Evolutionary conservation across 768 basidiomycete genomes (phyloP).

Genomic region (Hydnomerulius pinastri): DNA sequence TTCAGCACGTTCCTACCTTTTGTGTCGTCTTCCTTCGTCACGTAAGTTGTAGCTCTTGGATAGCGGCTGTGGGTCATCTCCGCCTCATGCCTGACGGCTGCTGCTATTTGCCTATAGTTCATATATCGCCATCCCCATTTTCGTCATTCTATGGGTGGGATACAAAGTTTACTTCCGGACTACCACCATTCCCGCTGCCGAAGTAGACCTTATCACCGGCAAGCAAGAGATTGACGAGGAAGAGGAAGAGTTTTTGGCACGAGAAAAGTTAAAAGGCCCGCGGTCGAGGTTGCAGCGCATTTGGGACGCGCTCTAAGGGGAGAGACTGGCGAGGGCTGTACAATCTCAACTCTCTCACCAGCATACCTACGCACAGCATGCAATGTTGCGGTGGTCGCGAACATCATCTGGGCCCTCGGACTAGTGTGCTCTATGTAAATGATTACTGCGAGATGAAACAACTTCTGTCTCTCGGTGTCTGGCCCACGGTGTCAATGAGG

Average conservation of each 20-base stretch:
- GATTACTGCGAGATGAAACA: not conserved
- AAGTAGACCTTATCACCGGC: conserved; percentile 63
- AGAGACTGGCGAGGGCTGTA: not conserved
- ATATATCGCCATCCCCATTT: conserved; percentile 18
- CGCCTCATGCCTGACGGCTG: conserved; percentile 17
- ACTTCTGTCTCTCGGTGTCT: not conserved
- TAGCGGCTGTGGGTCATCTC: conserved; percentile 27
- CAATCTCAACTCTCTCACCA: not conserved
- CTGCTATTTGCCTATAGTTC: conserved; percentile 10
- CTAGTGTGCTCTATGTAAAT: not conserved
- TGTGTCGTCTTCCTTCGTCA: conserved; percentile 58
- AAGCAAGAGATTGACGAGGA: conserved; percentile 63
- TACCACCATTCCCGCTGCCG: conserved; percentile 34
- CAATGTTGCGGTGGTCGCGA: not conserved
- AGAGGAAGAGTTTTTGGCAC: conserved; percentile 50
- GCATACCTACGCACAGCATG: not conserved
- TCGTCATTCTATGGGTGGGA: conserved; percentile 12
- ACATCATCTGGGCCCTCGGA: not conserved
- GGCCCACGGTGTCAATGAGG: not conserved
- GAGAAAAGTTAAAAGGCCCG: conserved; percentile 45
- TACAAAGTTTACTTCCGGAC: conserved; percentile 28
- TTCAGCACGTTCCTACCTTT: conserved; percentile 37
- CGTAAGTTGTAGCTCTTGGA: conserved; percentile 39
- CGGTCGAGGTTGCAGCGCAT: conserved; percentile 9
- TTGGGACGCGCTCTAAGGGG: conserved; percentile 11